Evolutionary conservation across 306 rosid genomes (phyloP), one percentile per base, ranked within the genome.

Genomic region (Hippophae rhamnoides): DNA sequence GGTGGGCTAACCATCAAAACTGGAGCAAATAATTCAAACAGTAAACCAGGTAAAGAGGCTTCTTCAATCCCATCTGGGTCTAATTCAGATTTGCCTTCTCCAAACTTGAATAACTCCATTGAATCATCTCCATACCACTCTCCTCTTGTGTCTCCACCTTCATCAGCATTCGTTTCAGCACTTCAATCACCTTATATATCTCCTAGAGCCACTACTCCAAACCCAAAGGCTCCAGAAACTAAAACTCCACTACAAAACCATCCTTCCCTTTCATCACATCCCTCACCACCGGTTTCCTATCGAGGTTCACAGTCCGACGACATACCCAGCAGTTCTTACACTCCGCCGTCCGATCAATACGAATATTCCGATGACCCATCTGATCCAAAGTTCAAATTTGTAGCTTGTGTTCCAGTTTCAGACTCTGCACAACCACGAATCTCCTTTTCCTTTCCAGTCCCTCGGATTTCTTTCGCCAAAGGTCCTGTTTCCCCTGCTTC

Each of bases 131-230:
- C 89, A 9, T 80, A 74, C 65, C 83, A 68, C 65, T 86, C 97
- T 52, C 97, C 89, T 46, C 89, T 89, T n/a, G 70, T 85, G 8
- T 89, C 97, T 5, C 95, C 97, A 7, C 80, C 95, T 68, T 86
- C 97, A 26, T 89, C 97, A 7, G 97, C 97, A 61, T 89, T 89
- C 72, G 93, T 86, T 74, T 89, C 97, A 43, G 97, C 97, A 50
- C 72, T 86, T 58, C 97, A 84, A 47, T 89, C 97, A 3, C 97
- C 97, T 9, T 86, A 86, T 71, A 82, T 89, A 56, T 89, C 97
- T 52, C 97, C 95, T 7, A 80, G 97, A 61, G 93, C 93, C 74
- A 56, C 59, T 41, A 7, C 61, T 40, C 71, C 75, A 31, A 31
- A 31, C 38, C 38, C 38, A 31, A 31, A 31, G 38, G 4, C 38